phyloP scores from a whole-genome alignment of 306 rosid genomes.

The Nissolia schottii region DNA sequence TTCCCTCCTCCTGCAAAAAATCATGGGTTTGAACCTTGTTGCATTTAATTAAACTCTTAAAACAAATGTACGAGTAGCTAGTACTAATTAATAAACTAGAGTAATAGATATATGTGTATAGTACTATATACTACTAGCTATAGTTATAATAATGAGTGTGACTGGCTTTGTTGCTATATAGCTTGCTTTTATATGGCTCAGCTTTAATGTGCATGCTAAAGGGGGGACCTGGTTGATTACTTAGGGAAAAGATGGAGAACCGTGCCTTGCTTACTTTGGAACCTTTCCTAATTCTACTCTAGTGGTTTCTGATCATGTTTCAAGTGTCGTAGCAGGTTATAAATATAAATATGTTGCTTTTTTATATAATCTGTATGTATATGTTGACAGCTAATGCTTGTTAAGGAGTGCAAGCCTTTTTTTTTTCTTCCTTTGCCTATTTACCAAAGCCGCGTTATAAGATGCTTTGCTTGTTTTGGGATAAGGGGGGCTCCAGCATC shows the following conservation, averaged over 20 bases:
- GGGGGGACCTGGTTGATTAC: conserved; percentile 42
- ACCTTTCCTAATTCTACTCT: conserved; percentile 17
- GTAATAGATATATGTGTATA: too few relatives aligned
- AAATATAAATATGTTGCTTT: too few relatives aligned
- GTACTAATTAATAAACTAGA: not conserved
- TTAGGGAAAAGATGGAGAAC: conserved; percentile 29
- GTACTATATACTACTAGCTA: not conserved
- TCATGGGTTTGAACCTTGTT: conserved; percentile 20
- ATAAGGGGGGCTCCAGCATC: conserved; percentile 19
- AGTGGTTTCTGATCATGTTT: conserved; percentile 30
- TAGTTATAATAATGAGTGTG: not conserved
- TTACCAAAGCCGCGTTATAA: conserved; percentile 26
- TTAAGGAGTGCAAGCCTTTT: conserved; percentile 35
- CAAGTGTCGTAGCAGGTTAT: conserved; percentile 21
- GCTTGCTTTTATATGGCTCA: conserved; percentile 25
- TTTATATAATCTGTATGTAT: too few relatives aligned
- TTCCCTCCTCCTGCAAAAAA: conserved; percentile 22
- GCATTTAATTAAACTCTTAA: not conserved
- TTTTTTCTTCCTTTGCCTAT: not conserved
- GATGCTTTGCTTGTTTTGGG: conserved; percentile 66
- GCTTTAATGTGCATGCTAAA: conserved; percentile 37
- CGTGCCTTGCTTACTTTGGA: conserved; percentile 27
- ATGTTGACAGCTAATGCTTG: conserved; percentile 32
- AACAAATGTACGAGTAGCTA: conserved; percentile 10
- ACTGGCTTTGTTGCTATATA: not conserved